Evolutionary conservation across 495 filamentous ascomycete genomes (phyloP).

Genomic region (Jackrogersella multiformis): DNA sequence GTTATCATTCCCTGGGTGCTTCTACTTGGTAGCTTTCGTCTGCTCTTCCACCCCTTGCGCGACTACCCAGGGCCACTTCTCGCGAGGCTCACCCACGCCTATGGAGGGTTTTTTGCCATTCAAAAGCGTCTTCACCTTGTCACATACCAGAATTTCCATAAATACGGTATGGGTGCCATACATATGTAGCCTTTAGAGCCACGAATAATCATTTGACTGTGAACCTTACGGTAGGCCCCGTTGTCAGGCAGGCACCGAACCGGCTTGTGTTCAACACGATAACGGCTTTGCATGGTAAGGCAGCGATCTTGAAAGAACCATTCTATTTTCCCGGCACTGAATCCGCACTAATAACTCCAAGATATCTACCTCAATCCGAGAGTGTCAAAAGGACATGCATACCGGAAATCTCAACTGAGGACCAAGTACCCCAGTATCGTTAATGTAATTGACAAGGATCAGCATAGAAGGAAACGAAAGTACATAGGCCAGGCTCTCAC

Average conservation of each 20-base stretch:
- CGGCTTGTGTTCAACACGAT: slow-evolving; percentile 34
- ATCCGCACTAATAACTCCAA: no score
- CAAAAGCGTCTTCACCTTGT: slow-evolving; percentile 56
- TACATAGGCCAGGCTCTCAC: neutral
- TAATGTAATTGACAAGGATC: neutral
- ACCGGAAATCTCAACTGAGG: neutral
- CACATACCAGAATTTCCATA: slow-evolving; percentile 47
- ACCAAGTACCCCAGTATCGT: neutral
- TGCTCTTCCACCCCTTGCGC: slow-evolving; percentile 67
- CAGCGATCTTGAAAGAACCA: no score
- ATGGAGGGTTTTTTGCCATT: slow-evolving; percentile 52
- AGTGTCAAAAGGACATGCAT: neutral
- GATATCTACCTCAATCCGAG: neutral
- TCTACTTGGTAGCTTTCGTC: slow-evolving; percentile 46
- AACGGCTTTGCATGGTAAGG: slow-evolving; percentile 28
- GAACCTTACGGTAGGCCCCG: slow-evolving; percentile 26
- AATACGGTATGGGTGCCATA: neutral
- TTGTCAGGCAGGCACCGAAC: slow-evolving; percentile 34
- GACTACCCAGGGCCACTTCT: slow-evolving; percentile 68
- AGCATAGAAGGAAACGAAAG: neutral
- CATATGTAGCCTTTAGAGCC: no score
- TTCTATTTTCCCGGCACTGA: no score
- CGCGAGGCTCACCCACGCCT: slow-evolving; percentile 60
- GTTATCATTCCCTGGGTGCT: neutral
- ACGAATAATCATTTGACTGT: no score